phyloP scores from a whole-genome alignment of 2,329 filamentous ascomycete genomes.

The Aspergillus sp. region DNA sequence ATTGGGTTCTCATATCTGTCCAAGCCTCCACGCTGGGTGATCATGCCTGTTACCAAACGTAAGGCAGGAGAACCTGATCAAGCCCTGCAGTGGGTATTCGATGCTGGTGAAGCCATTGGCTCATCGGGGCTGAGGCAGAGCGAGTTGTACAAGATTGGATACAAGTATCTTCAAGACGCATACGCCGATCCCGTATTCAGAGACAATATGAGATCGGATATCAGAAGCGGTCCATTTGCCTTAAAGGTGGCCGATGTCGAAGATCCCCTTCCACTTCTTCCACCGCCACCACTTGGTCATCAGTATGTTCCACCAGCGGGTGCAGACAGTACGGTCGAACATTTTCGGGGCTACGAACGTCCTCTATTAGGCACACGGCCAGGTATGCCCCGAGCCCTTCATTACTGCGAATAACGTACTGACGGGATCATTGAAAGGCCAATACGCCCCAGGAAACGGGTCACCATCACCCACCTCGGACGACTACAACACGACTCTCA shows the following conservation, averaged over 20 bases:
- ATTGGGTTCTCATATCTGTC: neutral
- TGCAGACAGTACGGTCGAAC: neutral
- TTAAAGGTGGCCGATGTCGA: constrained; percentile 6
- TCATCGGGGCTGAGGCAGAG: constrained; percentile 5
- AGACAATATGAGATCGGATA: constrained; percentile 11
- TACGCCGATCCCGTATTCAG: constrained; percentile 13
- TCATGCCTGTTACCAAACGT: constrained; percentile 2
- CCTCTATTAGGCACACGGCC: constrained; percentile 7
- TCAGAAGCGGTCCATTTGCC: constrained; percentile 2
- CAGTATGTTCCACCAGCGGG: neutral
- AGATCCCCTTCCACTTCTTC: constrained; percentile 23
- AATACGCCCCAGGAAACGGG: no score
- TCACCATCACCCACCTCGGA: neutral
- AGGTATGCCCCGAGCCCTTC: neutral
- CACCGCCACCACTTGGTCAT: constrained; percentile 9
- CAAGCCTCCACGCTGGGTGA: constrained; percentile 14
- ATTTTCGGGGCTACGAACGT: constrained; percentile 9
- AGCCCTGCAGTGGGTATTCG: constrained; percentile 19
- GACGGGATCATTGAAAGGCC: no score
- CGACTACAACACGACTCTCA: neutral
- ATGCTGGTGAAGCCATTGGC: constrained; percentile 12
- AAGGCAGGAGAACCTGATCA: neutral
- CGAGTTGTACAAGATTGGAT: constrained; percentile 20
- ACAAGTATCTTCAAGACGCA: constrained; percentile 16
- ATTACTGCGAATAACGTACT: neutral